Base-by-base conservation (phyloP, 164 flowering plant species). In the Vitis labrusca region DNA sequence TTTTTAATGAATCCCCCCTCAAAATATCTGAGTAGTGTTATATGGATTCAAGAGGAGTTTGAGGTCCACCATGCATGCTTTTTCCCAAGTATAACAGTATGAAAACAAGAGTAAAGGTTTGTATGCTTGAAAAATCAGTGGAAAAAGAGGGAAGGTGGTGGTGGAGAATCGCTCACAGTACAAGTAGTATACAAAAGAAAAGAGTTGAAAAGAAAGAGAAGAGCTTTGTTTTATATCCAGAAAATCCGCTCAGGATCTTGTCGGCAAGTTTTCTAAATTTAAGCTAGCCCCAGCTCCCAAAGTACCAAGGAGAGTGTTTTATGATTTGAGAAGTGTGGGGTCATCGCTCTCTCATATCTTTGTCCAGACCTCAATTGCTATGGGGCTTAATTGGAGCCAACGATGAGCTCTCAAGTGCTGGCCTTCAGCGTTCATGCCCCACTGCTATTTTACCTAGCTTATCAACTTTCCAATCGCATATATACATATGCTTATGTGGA, bases 171-270 rank as follows among this genome's bases (percentile, higher is more conserved):
- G 65, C 0, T 29, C 9, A 53, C n/a, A 32, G 47, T 30, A 49
- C 29, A 14, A 3, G 32, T 59, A 61, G 15, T 14, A 47, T 61
- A 54, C 70, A 73, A 60, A 44, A 60, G 51, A 47, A 60, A 66
- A 73, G 59, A 29, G 71, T n/a, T 66, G 61, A 66, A 60, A 61
- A 19, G 13, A 15, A 8, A 52, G 30, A 48, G 17, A 47, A 56
- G 59, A 56, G 59, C 19, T 11, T 14, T 44, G 68, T 64, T 63
- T 71, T 49, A 54, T 61, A 55, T 56, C 76, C 76, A 62, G 76
- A 73, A 73, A 68, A 67, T 67, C 76, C 76, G 76, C 17, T 30
- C 9, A 27, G 32, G 50, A 67, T 62, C 57, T 62, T 67, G 75
- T 67, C 71, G 65, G 61, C 19, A 3, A 15, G 59, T 49, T 63